Conservation (phyloP, 306 rosid genomes). For the Cicer pinnatifidum region DNA sequence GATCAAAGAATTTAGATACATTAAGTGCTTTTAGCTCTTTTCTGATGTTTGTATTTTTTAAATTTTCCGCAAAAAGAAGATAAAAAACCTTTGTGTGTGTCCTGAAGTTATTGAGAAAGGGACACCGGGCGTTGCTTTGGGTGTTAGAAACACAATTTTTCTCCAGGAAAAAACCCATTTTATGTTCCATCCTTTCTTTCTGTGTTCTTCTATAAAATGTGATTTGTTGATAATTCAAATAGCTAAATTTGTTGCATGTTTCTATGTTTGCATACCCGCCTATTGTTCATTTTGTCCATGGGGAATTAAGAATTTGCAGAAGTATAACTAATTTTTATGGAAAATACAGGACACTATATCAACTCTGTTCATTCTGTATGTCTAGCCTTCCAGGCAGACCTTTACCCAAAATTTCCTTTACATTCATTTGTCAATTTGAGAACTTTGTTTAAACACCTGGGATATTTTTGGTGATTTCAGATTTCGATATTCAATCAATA, state of each 20-base stretch:
- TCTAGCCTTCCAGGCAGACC: constrained; percentile 5
- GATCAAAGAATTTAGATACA: constrained; percentile 7
- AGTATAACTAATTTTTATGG: not conserved
- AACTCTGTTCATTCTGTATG: constrained; percentile 11
- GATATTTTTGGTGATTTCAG: constrained; percentile 2
- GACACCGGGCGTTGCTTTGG: not conserved
- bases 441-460: constrained; percentile 14
- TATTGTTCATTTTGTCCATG: constrained; percentile 2
- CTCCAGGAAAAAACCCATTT: not conserved
- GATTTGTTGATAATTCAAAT: not conserved
- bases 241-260: not conserved
- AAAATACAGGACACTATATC: constrained; percentile 2
- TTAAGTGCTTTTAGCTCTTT: constrained; percentile 19
- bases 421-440: constrained; percentile 20
- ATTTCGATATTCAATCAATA: constrained; percentile 15
- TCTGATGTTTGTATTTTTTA: no score
- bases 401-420: constrained; percentile 12
- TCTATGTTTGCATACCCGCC: not conserved
- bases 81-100: not conserved
- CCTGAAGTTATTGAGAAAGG: constrained; percentile 11
- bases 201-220: not conserved
- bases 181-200: not conserved
- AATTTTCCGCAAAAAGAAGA: no score
- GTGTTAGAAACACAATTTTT: not conserved
- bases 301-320: not conserved